These are phyloP conservation scores for Xerophyta viscosa DNA, from an alignment of 106 monocot species.

Conservation along the genomic window DNA sequence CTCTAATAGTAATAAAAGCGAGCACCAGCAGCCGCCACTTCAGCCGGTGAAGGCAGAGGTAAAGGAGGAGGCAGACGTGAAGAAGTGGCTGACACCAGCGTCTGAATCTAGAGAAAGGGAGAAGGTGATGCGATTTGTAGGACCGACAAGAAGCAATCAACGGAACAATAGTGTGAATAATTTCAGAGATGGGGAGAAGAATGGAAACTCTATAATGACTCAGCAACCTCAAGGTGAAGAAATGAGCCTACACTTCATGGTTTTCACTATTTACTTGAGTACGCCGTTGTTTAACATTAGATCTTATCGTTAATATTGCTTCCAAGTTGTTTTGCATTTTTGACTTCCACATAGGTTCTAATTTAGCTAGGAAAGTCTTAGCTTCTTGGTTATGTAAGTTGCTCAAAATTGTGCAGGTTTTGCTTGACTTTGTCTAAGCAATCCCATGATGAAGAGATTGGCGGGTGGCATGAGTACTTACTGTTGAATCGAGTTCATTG, in stretches of 20 bases:
- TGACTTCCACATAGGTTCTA: not conserved
- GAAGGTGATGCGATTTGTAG: slow-evolving; percentile 29
- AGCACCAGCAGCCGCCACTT: not conserved
- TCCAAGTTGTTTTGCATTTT: not conserved
- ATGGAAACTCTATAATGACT: not conserved
- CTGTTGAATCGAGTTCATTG: too few relatives aligned
- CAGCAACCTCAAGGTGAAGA: slow-evolving; percentile 10
- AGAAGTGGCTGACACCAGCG: too few relatives aligned
- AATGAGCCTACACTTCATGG: too few relatives aligned
- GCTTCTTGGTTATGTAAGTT: too few relatives aligned
- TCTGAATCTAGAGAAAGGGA: slow-evolving; percentile 28
- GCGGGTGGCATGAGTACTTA: too few relatives aligned
- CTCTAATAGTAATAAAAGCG: slow-evolving; percentile 22
- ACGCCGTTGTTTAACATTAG: not conserved
- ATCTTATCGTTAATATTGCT: not conserved
- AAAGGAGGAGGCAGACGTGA: slow-evolving; percentile 1
- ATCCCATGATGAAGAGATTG: too few relatives aligned
- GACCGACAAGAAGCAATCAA: slow-evolving; percentile 2
- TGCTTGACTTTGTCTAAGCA: too few relatives aligned
- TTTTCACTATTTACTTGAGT: too few relatives aligned
- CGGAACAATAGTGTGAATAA: not conserved
- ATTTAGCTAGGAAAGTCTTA: too few relatives aligned
- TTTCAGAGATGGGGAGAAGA: not conserved
- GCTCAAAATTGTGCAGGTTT: too few relatives aligned
- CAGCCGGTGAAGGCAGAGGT: not conserved